Conservation (phyloP, 2,329 filamentous ascomycete genomes). For the Seiridium cupressi region DNA sequence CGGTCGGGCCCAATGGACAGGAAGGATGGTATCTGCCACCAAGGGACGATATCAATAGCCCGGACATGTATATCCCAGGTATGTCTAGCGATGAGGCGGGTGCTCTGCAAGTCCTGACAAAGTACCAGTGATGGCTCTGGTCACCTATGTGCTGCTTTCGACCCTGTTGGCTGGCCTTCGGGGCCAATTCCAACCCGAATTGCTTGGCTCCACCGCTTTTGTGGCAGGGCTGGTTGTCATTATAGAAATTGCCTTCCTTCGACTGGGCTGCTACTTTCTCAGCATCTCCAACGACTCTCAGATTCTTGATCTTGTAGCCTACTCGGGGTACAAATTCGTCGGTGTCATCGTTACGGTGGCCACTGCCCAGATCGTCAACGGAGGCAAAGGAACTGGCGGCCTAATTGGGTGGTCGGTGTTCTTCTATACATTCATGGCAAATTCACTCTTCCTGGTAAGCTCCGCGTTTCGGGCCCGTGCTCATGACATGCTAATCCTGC, state of each 20-base stretch:
- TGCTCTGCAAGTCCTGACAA: not conserved
- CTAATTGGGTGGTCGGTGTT: slow-evolving; percentile 91
- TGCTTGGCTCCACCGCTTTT: slow-evolving; percentile 85
- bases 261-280: slow-evolving; percentile 89
- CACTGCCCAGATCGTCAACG: slow-evolving; percentile 73
- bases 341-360: slow-evolving; percentile 89
- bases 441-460: slow-evolving; percentile 88
- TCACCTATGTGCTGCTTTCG: slow-evolving; percentile 94
- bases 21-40: slow-evolving; percentile 84
- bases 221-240: slow-evolving; percentile 79
- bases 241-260: slow-evolving; percentile 85
- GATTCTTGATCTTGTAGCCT: slow-evolving; percentile 89
- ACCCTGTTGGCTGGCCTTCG: slow-evolving; percentile 86
- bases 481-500: not conserved
- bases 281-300: slow-evolving; percentile 94
- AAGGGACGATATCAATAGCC: slow-evolving; percentile 92
- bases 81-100: slow-evolving; percentile 14
- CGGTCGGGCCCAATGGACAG: slow-evolving; percentile 66
- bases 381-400: slow-evolving; percentile 77
- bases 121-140: slow-evolving; percentile 77
- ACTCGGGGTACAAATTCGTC: slow-evolving; percentile 98
- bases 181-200: slow-evolving; percentile 89
- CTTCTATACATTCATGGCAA: slow-evolving; percentile 86
- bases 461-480: no score
- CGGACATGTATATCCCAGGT: slow-evolving; percentile 96